Base-by-base conservation (phyloP, 116 monocot species). In the Iris pallida region DNA sequence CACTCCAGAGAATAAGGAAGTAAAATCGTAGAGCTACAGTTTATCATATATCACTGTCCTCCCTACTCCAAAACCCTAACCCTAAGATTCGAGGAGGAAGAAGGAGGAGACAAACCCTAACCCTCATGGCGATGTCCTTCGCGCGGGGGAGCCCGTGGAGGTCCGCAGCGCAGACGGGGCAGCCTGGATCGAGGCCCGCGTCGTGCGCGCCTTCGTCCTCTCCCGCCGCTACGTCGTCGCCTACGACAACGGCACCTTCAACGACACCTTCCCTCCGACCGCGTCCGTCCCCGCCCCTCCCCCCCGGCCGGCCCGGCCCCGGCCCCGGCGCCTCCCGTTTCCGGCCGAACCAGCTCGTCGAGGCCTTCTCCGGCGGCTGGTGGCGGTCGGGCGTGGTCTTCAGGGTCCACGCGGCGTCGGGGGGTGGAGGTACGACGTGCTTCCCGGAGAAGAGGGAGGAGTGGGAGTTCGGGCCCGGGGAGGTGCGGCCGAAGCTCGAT, bases 401-500 rank as follows among this genome's bases (percentile, higher is more conserved):
- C 13, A 59, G 11, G 41, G 59, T 59, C 3, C 59, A 59, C 59
- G 59, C 41, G 59, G 41, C 59, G 59, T 0, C 55, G 4, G 59
- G 11, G 40, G 6, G 59, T 11, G 7, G 59, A 68, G 17, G 61
- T 59, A 16, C 71, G 9, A 6, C 5, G 66, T 78, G 67, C 67
- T 72, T 78, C 40, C 67, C 78, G 2, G 10, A 10, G 41, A 14
- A 9, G 8, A 51, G 72, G 65, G 66, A 72, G 61, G 61, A 55
- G 54, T 3, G 47, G 55, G 55, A 53, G 55, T 72, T 66, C 65
- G 53, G 7, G 5, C 5, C 53, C 42, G 59, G 7, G 1, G 16
- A 66, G 9, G 3, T 78, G 4, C n/a, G 78, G 15, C 53, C 66
- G 1, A 66, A 66, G 52, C 72, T 60, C 16, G 72, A 78, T 15